Evolutionary conservation across 441 rosid genomes (phyloP).

Genomic region (Eruca vesicaria): DNA sequence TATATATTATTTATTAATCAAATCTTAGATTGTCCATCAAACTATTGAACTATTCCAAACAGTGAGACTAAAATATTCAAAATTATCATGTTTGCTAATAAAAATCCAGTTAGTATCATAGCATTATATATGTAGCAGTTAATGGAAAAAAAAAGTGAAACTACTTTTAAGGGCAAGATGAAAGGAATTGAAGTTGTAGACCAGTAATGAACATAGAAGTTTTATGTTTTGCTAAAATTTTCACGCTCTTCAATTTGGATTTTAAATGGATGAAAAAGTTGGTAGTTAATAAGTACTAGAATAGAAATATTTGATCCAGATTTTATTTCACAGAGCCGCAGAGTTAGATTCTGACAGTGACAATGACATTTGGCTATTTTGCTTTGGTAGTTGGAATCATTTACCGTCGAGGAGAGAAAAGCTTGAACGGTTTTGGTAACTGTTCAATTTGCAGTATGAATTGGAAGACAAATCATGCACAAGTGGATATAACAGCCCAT

Average conservation of each 20-base stretch:
- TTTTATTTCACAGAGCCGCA: neutral
- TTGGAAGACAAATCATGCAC: neutral
- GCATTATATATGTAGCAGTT: neutral
- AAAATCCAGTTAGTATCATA: neutral
- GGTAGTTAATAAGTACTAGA: neutral
- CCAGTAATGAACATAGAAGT: neutral
- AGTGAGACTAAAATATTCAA: neutral
- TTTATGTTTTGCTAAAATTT: constrained; percentile 17
- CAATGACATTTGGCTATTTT: neutral
- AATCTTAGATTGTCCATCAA: neutral
- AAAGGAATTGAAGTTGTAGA: neutral
- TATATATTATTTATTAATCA: neutral
- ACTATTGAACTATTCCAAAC: neutral
- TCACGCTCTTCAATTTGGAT: constrained; percentile 16
- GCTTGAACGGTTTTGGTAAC: neutral
- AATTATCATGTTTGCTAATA: neutral
- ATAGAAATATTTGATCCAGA: neutral
- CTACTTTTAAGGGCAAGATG: neutral
- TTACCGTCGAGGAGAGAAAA: neutral
- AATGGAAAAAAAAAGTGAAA: neutral
- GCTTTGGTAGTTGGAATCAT: neutral
- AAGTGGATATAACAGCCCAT: neutral
- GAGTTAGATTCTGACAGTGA: neutral
- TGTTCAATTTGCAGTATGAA: neutral
- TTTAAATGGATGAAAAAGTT: neutral